Conservation (phyloP, 2,329 filamentous ascomycete species). For the Aspergillus cejpii region DNA sequence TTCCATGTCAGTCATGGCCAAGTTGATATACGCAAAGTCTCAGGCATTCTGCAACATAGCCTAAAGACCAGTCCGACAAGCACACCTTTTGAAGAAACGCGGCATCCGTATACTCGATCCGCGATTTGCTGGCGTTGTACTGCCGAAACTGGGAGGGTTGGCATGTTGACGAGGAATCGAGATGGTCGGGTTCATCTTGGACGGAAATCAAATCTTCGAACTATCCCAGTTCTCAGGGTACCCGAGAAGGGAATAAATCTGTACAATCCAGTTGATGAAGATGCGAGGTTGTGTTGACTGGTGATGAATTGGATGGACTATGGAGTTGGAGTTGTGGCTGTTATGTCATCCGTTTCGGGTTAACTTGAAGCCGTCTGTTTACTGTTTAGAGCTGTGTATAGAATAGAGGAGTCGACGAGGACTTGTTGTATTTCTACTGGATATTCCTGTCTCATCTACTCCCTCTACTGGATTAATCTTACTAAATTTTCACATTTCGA, state of each 20-base stretch:
- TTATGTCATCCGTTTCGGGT: conserved; percentile 12
- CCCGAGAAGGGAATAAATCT: neutral
- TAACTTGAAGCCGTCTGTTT: conserved; percentile 5
- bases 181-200: conserved; percentile 54
- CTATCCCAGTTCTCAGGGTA: conserved; percentile 3
- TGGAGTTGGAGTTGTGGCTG: neutral
- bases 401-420: too few species aligned
- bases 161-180: conserved; percentile 54
- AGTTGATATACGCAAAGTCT: neutral
- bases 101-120: conserved; percentile 54
- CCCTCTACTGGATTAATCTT: too few species aligned
- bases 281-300: conserved; percentile 6
- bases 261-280: neutral
- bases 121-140: conserved; percentile 45
- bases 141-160: conserved; percentile 48
- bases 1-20: conserved; percentile 6
- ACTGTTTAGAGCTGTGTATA: neutral
- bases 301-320: neutral
- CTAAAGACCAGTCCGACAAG: neutral
- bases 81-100: conserved; percentile 58
- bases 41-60: neutral
- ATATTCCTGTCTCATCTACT: neutral
- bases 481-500: too few species aligned
- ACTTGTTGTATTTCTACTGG: neutral
- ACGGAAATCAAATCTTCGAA: conserved; percentile 8